Conservation (phyloP, 176 grass and related monocot species). For the Puya raimondii region DNA sequence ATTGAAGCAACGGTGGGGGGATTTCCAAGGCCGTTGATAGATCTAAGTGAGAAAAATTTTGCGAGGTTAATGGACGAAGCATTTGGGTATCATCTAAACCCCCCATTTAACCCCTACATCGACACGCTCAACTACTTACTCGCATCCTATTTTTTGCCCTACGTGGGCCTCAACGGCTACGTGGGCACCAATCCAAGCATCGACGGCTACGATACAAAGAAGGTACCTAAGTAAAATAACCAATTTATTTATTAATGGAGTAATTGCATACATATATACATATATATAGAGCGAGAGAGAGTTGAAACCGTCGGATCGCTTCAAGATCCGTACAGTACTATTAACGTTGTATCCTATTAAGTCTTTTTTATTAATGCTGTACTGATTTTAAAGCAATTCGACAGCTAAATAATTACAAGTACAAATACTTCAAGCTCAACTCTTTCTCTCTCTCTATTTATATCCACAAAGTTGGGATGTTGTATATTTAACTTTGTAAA, state of each 20-base stretch:
- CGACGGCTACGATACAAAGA: conserved; percentile 47
- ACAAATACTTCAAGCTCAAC: too few relatives aligned
- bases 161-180: conserved; percentile 71
- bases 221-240: conserved; percentile 12
- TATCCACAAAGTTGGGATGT: too few relatives aligned
- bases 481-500: too few relatives aligned
- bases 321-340: too few relatives aligned
- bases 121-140: conserved; percentile 54
- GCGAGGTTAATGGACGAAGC: conserved; percentile 53
- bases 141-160: conserved; percentile 52
- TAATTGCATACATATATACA: background rate
- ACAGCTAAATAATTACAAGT: too few relatives aligned
- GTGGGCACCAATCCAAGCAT: conserved; percentile 45
- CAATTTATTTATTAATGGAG: background rate
- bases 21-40: conserved; percentile 46
- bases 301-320: too few relatives aligned
- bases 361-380: too few relatives aligned
- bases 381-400: too few relatives aligned
- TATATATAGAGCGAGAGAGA: background rate
- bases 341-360: too few relatives aligned
- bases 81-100: conserved; percentile 41
- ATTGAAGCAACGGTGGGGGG: conserved; percentile 51
- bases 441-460: too few relatives aligned
- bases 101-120: conserved; percentile 61
- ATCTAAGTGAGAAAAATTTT: conserved; percentile 49